Percentiles rank a stretch among this genome's conserved stretches.
These are phyloP conservation scores for Aspergillus tubingensis DNA, from an alignment of 2,329 filamentous ascomycete species.

Conservation along the genomic window DNA sequence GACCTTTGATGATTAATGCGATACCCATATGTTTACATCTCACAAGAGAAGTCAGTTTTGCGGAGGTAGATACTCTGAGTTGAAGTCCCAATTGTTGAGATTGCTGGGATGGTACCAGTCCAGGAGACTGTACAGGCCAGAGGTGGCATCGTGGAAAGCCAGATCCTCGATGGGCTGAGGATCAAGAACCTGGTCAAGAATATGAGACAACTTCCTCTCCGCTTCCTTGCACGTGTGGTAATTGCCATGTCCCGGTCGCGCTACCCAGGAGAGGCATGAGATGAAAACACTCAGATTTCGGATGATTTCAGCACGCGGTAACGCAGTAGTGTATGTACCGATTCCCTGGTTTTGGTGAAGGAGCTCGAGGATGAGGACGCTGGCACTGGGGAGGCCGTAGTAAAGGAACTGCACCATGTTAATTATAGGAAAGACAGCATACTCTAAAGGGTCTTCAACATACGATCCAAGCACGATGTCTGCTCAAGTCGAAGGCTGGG, in stretches of 20 bases:
- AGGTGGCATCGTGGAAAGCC: slow-evolving; percentile 32
- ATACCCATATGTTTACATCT: slow-evolving; percentile 14
- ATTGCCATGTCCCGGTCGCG: slow-evolving; percentile 37
- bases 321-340: slow-evolving; percentile 25
- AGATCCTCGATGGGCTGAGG: slow-evolving; percentile 34
- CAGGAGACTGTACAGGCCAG: slow-evolving; percentile 34
- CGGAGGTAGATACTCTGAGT: slow-evolving; percentile 29
- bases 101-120: slow-evolving; percentile 39
- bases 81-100: slow-evolving; percentile 37
- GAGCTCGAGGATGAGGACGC: slow-evolving; percentile 37
- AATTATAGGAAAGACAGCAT: background rate
- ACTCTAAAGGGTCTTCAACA: slow-evolving; percentile 6
- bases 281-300: slow-evolving; percentile 39
- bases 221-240: slow-evolving; percentile 38
- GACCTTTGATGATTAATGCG: slow-evolving; percentile 10
- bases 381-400: slow-evolving; percentile 36
- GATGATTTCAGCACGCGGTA: slow-evolving; percentile 36
- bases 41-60: slow-evolving; percentile 25
- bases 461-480: slow-evolving; percentile 40
- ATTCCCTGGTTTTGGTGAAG: slow-evolving; percentile 34
- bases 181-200: slow-evolving; percentile 39
- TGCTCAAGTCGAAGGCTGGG: slow-evolving; percentile 32
- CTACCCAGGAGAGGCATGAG: slow-evolving; percentile 36
- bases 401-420: slow-evolving; percentile 29
- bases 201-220: slow-evolving; percentile 39